Base-by-base conservation (phyloP, 371 early-diverging fungal genomes). In the Funneliformis caledonium region DNA sequence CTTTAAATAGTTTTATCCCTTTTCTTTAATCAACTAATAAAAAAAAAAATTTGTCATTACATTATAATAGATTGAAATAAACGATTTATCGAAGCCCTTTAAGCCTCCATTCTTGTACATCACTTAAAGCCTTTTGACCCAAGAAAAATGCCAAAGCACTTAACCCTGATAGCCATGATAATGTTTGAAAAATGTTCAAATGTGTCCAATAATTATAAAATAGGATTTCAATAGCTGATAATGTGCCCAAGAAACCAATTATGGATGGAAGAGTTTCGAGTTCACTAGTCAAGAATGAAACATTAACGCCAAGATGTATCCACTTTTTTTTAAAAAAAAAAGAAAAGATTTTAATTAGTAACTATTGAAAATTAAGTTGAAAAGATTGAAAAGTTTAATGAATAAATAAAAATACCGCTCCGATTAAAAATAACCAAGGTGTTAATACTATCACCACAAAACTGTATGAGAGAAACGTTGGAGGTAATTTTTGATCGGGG, bases 151-250 rank as follows among this genome's bases (percentile, higher is more conserved):
- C 67, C 50, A 78, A 9, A 31, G 68, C 16, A 68, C 78, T 78
- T 16, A 69, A 68, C 11, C 68, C 78, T 3, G 78, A 42, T 11
- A 78, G n/a, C 68, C 68, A 78, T 22, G 69, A 37, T 31, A 78
- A 68, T 31, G 78, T 78, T 56, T 78, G 69, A 69, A 78, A 69
- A 3, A 78, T 68, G 47, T 78, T 78, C 12, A 78, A 48, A 78
- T 69, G 67, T 37, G 42, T 78, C 78, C 78, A 78, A 69, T 78
- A 78, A 68, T 69, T 69, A 69, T 68, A 78, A 37, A 78, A 69
- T n/a, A 78, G 22, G 33, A 42, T 50, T 68, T 78, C 78, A 48
- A 78, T 78, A 12, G 78, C 78, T 12, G 50, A 2, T 64, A 78
- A 50, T 16, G 78, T 68, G 37, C 22, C 4, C 52, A 78, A 68